Conservation (phyloP, 1,284 basidiomycete species). For the Pholiota adiposa region DNA sequence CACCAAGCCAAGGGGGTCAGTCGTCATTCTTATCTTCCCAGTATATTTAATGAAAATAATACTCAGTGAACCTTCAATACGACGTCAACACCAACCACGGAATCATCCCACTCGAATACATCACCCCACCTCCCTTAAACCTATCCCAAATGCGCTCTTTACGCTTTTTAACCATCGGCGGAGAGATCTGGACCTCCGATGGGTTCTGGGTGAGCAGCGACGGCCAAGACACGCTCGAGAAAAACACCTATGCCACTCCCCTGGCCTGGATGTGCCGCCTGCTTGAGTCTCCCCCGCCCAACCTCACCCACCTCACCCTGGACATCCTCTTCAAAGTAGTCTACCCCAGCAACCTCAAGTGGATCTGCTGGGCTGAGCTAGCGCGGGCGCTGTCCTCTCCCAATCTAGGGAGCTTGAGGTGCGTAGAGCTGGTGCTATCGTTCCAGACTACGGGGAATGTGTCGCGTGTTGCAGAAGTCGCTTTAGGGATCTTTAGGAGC, state of each 20-base stretch:
- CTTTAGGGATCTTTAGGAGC: not conserved
- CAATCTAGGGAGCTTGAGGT: not conserved
- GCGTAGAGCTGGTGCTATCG: not conserved
- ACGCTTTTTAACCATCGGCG: constrained; percentile 2
- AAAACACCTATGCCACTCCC: constrained; percentile 3
- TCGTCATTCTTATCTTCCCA: not conserved
- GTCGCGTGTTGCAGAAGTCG: not conserved
- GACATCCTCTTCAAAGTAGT: constrained; percentile 9
- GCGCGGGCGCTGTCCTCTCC: not conserved
- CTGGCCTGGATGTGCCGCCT: constrained; percentile 12
- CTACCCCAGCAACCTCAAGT: not conserved
- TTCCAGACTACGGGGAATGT: not conserved
- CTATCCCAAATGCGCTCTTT: constrained; percentile 4
- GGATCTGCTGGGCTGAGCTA: constrained; percentile 9
- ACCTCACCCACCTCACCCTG: constrained; percentile 5
- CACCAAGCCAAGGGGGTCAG: constrained; percentile 4
- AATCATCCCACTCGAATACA: not conserved
- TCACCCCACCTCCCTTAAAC: constrained; percentile 1
- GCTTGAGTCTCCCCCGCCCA: not conserved
- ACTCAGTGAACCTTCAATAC: constrained; percentile 9
- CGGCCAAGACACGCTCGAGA: constrained; percentile 6
- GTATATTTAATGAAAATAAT: not conserved
- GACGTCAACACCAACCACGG: not conserved
- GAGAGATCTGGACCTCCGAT: constrained; percentile 1
- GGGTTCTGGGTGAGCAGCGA: constrained; percentile 13